phyloP scores from a whole-genome alignment of 2,329 filamentous ascomycete genomes.

The Colletotrichum echinochloae region DNA sequence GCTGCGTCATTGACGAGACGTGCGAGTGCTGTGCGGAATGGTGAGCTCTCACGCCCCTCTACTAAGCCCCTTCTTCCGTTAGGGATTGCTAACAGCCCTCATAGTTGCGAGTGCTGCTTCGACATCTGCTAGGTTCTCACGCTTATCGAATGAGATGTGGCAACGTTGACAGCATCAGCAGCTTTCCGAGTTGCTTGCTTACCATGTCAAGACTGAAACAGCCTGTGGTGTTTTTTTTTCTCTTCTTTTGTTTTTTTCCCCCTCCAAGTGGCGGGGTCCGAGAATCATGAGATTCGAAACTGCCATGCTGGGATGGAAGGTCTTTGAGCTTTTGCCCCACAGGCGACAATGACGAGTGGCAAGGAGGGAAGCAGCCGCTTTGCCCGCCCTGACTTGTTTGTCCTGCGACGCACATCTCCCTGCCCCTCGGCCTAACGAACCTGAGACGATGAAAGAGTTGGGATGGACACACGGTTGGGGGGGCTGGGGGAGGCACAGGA shows the following conservation, averaged over 20 bases:
- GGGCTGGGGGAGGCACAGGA: not conserved
- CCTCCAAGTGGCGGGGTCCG: not conserved
- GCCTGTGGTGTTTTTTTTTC: not conserved
- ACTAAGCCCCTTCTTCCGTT: not conserved
- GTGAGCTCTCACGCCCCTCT: slow-evolving; percentile 46
- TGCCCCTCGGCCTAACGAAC: slow-evolving; percentile 2
- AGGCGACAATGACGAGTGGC: not conserved
- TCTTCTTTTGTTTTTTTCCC: not conserved
- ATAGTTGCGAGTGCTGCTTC: slow-evolving; percentile 53
- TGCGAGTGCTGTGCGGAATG: slow-evolving; percentile 59
- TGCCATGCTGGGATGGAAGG: not conserved
- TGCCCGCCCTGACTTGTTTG: not conserved
- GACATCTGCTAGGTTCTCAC: slow-evolving; percentile 40
- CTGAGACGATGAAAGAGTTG: slow-evolving; percentile 17
- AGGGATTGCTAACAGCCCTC: slow-evolving; percentile 19
- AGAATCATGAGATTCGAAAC: slow-evolving; percentile 2
- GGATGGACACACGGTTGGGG: slow-evolving; percentile 26
- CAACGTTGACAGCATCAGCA: not conserved
- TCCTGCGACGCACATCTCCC: not conserved
- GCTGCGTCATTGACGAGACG: slow-evolving; percentile 62
- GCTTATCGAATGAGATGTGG: not conserved
- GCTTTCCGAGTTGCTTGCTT: slow-evolving; percentile 19
- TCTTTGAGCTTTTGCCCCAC: not conserved
- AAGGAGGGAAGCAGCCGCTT: not conserved
- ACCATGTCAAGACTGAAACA: slow-evolving; percentile 2